These are phyloP conservation scores for Coelastrella sp. DNA, from an alignment of 139 green algal genomes.

Conservation along the genomic window DNA sequence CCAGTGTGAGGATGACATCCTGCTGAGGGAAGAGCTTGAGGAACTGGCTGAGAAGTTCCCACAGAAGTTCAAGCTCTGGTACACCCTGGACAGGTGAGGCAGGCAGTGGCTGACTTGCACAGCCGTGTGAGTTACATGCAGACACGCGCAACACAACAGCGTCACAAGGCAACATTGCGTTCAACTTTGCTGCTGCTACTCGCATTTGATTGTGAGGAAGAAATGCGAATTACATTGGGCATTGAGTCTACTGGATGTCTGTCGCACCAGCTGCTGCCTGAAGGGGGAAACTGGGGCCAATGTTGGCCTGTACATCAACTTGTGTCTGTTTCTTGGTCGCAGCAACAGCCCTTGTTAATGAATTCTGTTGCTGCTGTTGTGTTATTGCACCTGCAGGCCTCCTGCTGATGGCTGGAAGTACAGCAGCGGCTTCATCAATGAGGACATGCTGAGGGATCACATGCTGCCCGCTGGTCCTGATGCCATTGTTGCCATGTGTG, in stretches of 20 bases:
- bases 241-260: not conserved
- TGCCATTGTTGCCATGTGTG: constrained; percentile 89
- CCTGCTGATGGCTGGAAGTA: constrained; percentile 73
- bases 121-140: too few species aligned
- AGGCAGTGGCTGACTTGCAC: not conserved
- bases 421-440: constrained; percentile 80
- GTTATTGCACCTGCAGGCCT: constrained; percentile 41
- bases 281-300: too few species aligned
- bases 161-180: too few species aligned
- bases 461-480: constrained; percentile 67
- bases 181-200: not conserved
- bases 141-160: too few species aligned
- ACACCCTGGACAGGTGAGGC: constrained; percentile 59
- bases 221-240: not conserved
- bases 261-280: not conserved
- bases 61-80: constrained; percentile 76
- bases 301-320: too few species aligned
- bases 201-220: too few species aligned
- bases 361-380: constrained; percentile 13
- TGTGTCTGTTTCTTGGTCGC: too few species aligned
- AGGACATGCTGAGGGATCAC: constrained; percentile 83
- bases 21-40: constrained; percentile 93
- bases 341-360: not conserved
- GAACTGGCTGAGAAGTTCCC: constrained; percentile 70
- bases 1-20: constrained; percentile 93